phyloP scores from a whole-genome alignment of 768 basidiomycete genomes.

The Lactarius quietus region DNA sequence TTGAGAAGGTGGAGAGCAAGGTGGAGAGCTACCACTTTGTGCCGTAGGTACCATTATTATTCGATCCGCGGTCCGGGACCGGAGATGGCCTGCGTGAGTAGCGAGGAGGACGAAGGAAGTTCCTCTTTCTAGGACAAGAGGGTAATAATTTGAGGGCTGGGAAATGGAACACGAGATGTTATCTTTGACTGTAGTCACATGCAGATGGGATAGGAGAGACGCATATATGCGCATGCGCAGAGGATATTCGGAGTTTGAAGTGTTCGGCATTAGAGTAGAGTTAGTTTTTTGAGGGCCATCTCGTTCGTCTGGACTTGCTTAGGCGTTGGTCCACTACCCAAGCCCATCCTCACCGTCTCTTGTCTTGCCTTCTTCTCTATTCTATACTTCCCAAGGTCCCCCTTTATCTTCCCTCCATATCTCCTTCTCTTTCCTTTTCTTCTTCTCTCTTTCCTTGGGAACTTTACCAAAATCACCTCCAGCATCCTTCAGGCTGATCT shows the following conservation, averaged over 20 bases:
- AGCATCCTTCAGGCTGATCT: slow-evolving; percentile 18
- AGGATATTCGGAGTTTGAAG: slow-evolving; percentile 12
- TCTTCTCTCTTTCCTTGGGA: slow-evolving; percentile 30
- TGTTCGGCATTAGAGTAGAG: slow-evolving; percentile 8
- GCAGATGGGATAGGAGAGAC: not conserved
- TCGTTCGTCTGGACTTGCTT: slow-evolving; percentile 3
- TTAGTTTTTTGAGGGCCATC: not conserved
- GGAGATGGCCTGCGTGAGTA: not conserved
- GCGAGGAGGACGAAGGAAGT: not conserved
- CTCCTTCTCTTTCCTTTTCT: slow-evolving; percentile 7
- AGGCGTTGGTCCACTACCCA: slow-evolving; percentile 18
- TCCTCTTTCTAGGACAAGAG: not conserved
- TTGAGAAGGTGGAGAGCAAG: not conserved
- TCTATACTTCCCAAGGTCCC: slow-evolving; percentile 19
- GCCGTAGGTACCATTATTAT: not conserved
- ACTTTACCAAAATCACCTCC: slow-evolving; percentile 28
- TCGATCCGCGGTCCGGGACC: slow-evolving; percentile 19
- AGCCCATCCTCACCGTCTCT: slow-evolving; percentile 14
- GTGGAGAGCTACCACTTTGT: too few relatives aligned
- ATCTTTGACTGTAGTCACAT: not conserved
- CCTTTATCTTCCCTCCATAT: slow-evolving; percentile 11
- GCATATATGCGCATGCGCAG: not conserved
- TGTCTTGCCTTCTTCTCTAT: slow-evolving; percentile 17
- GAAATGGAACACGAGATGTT: not conserved
- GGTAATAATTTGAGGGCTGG: not conserved